A percentile compares a stretch with the other conserved stretches of the same genome.
phyloP scores from a whole-genome alignment of 2,329 filamentous ascomycete species.

The Sphaerulina musiva region DNA sequence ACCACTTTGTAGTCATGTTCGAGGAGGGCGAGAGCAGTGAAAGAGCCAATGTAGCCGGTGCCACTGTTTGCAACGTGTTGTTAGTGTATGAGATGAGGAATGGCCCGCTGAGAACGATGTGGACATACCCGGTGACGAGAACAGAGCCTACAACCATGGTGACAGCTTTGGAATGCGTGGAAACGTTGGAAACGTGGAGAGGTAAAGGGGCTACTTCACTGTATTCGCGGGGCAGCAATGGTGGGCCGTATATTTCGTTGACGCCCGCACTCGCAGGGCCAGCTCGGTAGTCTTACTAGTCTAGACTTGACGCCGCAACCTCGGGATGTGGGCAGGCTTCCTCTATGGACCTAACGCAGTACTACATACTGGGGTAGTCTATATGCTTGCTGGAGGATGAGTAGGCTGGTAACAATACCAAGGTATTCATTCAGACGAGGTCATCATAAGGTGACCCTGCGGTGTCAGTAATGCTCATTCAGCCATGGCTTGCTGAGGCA shows the following conservation, averaged over 20 bases:
- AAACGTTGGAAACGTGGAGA: not conserved
- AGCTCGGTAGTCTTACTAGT: not conserved
- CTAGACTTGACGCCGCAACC: slow-evolving; percentile 4
- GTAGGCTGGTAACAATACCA: no score
- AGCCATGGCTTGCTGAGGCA: no score
- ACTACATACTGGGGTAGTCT: no score
- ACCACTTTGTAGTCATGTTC: slow-evolving; percentile 94
- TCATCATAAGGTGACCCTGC: no score
- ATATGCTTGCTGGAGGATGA: no score
- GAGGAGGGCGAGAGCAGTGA: slow-evolving; percentile 86
- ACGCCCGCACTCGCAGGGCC: not conserved
- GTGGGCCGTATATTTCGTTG: not conserved
- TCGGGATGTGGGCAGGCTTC: slow-evolving; percentile 5
- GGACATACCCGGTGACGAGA: slow-evolving; percentile 24
- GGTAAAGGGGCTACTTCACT: not conserved
- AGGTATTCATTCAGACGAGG: no score
- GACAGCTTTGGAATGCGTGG: not conserved
- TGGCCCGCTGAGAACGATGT: not conserved
- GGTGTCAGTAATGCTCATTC: no score
- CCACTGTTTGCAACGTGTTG: slow-evolving; percentile 54
- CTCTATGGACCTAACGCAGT: no score
- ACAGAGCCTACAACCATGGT: slow-evolving; percentile 25
- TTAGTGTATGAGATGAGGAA: slow-evolving; percentile 1
- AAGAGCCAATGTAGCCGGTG: slow-evolving; percentile 98
- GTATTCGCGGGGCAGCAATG: not conserved